Evolutionary conservation across 805 yeast genomes (phyloP), one percentile per base, ranked within the genome.

Genomic region (Kodamaea jinghongensis): DNA sequence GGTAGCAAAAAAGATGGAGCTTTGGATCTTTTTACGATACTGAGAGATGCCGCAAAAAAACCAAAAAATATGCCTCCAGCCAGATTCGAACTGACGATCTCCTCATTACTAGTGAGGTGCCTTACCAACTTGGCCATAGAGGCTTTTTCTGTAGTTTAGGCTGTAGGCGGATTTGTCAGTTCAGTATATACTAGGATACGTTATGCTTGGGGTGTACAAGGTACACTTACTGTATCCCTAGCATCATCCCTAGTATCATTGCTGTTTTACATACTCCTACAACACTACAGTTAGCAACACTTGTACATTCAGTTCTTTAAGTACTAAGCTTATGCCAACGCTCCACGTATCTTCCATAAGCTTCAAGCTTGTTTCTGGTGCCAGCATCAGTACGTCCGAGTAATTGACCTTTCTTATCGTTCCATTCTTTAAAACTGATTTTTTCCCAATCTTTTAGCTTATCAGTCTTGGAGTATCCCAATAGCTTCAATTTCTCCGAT

Each of bases 401-500:
- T 8, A 48, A 35, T 28, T 46, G 30, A 11, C 58, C 60, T 33
- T 55, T 55, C 9, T 46, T 36, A 22, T 48, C 45, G 34, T 52
- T 51, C 78, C 77, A 72, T n/a, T 67, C 54, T 5, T 52, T 57
- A 46, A 64, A 67, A 8, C 63, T 61, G 36, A 71, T 58, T 30
- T 58, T 54, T 16, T 65, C 65, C 70, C 70, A 66, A 15, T 49
- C 54, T 17, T 54, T 48, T 17, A 59, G 48, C 41, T 51, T 54
- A 9, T 45, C 51, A 3, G 56, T 58, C 30, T 52, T 59, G 26
- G 39, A 44, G 31, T 51, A 50, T 0, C 71, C 73, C 28, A 69
- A 47, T 4, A 58, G 40, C 9, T 55, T 34, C 29, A 73, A 52
- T 34, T 61, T 63, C 4, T 69, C 69, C 3, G 75, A 69, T 8